Evolutionary conservation across 805 yeast species (phyloP).

Genomic region (Myxozyma sirexii): DNA sequence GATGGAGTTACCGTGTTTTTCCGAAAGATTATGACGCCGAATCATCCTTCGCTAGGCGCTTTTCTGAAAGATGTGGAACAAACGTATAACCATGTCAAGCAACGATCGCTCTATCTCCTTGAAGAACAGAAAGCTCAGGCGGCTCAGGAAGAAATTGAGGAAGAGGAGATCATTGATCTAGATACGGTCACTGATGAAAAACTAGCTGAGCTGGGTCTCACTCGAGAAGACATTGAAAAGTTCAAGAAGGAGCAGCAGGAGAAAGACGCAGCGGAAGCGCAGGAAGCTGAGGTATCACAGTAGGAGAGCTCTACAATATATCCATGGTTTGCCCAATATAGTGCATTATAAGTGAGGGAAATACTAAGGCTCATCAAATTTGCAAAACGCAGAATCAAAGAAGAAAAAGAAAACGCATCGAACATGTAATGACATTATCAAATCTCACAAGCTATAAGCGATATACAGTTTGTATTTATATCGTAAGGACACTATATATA

Average conservation of each 20-base stretch:
- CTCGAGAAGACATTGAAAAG: constrained; percentile 26
- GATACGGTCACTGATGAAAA: constrained; percentile 25
- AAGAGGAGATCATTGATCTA: constrained; percentile 47
- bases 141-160: constrained; percentile 37
- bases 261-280: constrained; percentile 19
- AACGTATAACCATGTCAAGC: constrained; percentile 73
- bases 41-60: constrained; percentile 67
- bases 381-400: too few species aligned
- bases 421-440: too few species aligned
- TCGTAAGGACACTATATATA: too few species aligned
- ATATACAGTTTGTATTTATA: too few species aligned
- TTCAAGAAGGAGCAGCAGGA: constrained; percentile 26
- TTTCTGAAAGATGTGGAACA: constrained; percentile 72
- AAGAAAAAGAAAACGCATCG: too few species aligned
- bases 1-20: constrained; percentile 69
- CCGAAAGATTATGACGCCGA: constrained; percentile 56
- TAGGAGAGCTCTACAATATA: too few species aligned
- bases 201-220: constrained; percentile 25
- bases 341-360: too few species aligned
- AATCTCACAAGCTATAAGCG: too few species aligned
- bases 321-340: too few species aligned
- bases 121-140: constrained; percentile 51
- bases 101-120: constrained; percentile 69
- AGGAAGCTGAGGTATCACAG: neutral
- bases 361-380: too few species aligned